Base-by-base conservation (phyloP, 805 yeast species). In the Candida namnaoensis region DNA sequence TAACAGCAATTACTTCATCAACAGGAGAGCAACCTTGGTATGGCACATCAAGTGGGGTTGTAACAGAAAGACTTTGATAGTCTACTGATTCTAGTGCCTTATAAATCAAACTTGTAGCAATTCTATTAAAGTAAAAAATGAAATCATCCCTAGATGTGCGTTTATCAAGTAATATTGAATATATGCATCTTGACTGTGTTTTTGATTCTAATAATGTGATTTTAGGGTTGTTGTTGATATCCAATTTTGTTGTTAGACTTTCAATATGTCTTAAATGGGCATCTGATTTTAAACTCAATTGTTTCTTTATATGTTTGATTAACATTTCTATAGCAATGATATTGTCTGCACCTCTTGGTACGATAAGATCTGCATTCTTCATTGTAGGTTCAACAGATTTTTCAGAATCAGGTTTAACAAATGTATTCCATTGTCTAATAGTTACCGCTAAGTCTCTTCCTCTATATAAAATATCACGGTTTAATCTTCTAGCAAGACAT, bases 291-390 rank as follows among this genome's bases (percentile, higher is more conserved):
- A 66, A 47, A 6, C 68, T 56, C 43, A 91, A 65, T 53, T 84
- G 95, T 30, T 80, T 80, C 56, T 76, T 76, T 41, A 93, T 80
- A 57, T 90, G 96, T 45, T 73, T 75, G 45, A 87, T 80, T 58
- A 91, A 70, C 70, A 90, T 71, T 43, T 80, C 76, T 32, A 91
- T 81, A 11, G 96, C 98, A 11, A 82, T 78, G 1, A 60, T 57
- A 60, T 88, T 91, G 57, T 88, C 96, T 7, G 85, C 73, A 14
- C 96, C 95, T 30, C 95, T 70, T 2, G 99, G 98, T n/a, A 93
- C 76, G 13, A 93, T 79, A 44, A 91, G 72, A 58, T 93, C 95
- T 0, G 98, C 96, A 43, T 70, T 69, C 37, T 73, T 67, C 80
- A 83, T 74, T 0, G 95, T 83, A 1, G 95, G 93, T 41, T 71